A percentile compares a stretch with the other conserved stretches of the same genome.
Evolutionary conservation across 495 filamentous ascomycete species (phyloP).

Genomic region (Daldinia caldariorum): DNA sequence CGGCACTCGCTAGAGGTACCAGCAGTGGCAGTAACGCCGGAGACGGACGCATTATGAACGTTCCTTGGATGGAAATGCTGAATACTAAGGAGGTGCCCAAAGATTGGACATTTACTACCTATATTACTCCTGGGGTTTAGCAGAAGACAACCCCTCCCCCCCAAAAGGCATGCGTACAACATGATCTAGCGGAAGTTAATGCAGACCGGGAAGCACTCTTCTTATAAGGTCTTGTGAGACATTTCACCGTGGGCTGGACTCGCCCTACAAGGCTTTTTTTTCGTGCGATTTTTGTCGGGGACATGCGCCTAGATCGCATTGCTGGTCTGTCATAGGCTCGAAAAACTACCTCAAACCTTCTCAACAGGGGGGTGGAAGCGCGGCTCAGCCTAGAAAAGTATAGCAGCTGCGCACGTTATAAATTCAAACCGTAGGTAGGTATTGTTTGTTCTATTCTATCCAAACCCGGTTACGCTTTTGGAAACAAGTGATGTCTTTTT

Average conservation of each 20-base stretch:
- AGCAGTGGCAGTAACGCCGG: not conserved
- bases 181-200: not conserved
- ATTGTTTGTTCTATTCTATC: not conserved
- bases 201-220: not conserved
- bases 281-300: not conserved
- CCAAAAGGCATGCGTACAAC: not conserved
- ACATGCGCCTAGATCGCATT: not conserved
- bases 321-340: slow-evolving; percentile 11
- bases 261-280: not conserved
- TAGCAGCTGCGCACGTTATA: not conserved
- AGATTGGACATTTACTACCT: too few relatives aligned
- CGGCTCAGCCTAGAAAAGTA: not conserved
- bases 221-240: not conserved
- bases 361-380: not conserved
- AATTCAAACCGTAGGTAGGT: not conserved
- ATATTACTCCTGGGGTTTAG: not conserved
- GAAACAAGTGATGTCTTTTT: not conserved
- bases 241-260: not conserved
- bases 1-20: slow-evolving; percentile 2
- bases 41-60: not conserved
- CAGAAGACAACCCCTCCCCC: not conserved
- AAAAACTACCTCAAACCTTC: slow-evolving; percentile 13
- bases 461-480: not conserved
- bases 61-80: not conserved
- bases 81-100: not conserved